Evolutionary conservation across 2,329 filamentous ascomycete genomes (phyloP).

Genomic region (Diaporthe citrichinensis): DNA sequence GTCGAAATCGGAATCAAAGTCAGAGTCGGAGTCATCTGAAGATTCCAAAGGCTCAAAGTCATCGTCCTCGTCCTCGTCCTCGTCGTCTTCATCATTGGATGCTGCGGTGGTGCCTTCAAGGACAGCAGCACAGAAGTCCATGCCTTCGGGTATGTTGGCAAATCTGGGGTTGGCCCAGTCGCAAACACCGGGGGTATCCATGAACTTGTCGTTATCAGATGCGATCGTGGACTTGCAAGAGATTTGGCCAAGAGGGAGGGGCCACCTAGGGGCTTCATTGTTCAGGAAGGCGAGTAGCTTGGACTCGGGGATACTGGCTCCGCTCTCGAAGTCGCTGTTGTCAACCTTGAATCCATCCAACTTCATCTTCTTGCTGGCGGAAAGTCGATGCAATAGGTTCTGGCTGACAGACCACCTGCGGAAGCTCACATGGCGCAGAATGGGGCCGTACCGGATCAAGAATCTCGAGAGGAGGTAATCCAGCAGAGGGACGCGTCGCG

Average conservation of each 20-base stretch:
- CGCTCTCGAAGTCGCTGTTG: not conserved
- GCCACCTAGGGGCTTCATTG: not conserved
- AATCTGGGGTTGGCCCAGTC: conserved; percentile 2
- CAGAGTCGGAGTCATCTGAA: not conserved
- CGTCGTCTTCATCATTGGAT: not conserved
- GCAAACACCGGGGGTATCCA: not conserved
- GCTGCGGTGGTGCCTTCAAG: too few species aligned
- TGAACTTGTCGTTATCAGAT: not conserved
- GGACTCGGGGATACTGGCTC: not conserved
- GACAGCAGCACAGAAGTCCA: not conserved
- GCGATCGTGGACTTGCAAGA: not conserved
- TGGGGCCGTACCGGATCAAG: not conserved
- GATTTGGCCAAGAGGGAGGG: not conserved
- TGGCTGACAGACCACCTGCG: not conserved
- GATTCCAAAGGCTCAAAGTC: not conserved
- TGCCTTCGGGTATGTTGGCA: not conserved
- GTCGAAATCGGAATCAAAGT: not conserved
- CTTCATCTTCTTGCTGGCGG: not conserved
- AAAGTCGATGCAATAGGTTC: not conserved
- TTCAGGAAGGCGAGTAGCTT: not conserved
- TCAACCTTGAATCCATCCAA: not conserved
- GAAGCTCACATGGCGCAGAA: not conserved
- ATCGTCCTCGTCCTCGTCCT: not conserved
- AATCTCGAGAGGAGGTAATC: not conserved
- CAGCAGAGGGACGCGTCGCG: not conserved